These are phyloP conservation scores for Cladosporium sp. DNA, from an alignment of 2,329 filamentous ascomycete species.

Conservation along the genomic window DNA sequence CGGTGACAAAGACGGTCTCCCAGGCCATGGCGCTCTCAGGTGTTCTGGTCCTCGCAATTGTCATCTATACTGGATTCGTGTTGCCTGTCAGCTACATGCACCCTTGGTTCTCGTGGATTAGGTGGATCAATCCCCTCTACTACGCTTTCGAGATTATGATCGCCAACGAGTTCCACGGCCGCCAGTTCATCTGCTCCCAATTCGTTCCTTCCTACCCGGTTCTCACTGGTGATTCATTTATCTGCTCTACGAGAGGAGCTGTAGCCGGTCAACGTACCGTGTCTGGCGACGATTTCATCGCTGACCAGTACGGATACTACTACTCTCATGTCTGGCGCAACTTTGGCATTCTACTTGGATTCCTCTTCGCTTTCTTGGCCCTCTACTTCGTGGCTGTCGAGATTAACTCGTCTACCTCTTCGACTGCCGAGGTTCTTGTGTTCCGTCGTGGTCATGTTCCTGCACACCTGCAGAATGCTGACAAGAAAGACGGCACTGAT, in stretches of 20 bases:
- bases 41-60: conserved; percentile 56
- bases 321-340: conserved; percentile 56
- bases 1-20: conserved; percentile 69
- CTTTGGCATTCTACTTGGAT: conserved; percentile 67
- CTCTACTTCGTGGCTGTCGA: conserved; percentile 67
- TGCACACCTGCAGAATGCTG: conserved; percentile 39
- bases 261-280: conserved; percentile 43
- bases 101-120: conserved; percentile 68
- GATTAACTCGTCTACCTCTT: conserved; percentile 63
- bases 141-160: conserved; percentile 67
- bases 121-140: conserved; percentile 61
- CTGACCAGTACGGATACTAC: conserved; percentile 41
- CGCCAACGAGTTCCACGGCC: conserved; percentile 54
- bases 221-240: conserved; percentile 36
- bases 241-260: conserved; percentile 44
- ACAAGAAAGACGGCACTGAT: conserved; percentile 38
- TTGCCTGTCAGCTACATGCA: conserved; percentile 42
- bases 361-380: conserved; percentile 64
- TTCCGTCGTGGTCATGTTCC: conserved; percentile 54
- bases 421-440: conserved; percentile 69
- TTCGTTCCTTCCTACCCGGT: conserved; percentile 43
- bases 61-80: conserved; percentile 62
- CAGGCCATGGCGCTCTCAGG: conserved; percentile 62
- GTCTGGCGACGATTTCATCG: conserved; percentile 43
- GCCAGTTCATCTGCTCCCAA: conserved; percentile 38